phyloP scores from a whole-genome alignment of 2,329 filamentous ascomycete genomes.

The Microdochium trichocladiopsis region DNA sequence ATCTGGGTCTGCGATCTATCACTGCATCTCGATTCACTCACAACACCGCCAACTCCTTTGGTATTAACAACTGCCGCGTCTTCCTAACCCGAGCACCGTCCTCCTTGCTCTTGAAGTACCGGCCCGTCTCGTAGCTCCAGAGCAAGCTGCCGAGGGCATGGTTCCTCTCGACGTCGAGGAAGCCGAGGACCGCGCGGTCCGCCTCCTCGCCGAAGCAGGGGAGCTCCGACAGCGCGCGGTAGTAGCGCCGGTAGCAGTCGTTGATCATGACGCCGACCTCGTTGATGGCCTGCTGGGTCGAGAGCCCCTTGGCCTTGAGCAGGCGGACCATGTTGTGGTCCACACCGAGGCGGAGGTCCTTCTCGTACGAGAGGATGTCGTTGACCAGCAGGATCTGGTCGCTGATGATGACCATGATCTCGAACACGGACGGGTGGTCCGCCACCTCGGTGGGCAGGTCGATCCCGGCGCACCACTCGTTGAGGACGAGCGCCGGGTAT shows the following conservation, averaged over 20 bases:
- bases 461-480: slow-evolving; percentile 11
- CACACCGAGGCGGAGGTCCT: slow-evolving; percentile 11
- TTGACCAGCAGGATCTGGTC: slow-evolving; percentile 13
- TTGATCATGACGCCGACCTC: slow-evolving; percentile 11
- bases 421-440: slow-evolving; percentile 9
- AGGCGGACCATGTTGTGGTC: slow-evolving; percentile 13
- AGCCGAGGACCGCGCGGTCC: slow-evolving; percentile 13
- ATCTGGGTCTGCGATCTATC: no score
- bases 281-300: slow-evolving; percentile 14
- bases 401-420: slow-evolving; percentile 8
- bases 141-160: slow-evolving; percentile 14
- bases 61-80: no score
- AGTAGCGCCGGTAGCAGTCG: slow-evolving; percentile 14
- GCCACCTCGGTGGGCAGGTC: slow-evolving; percentile 9
- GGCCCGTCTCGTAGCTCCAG: slow-evolving; percentile 12
- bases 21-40: no score
- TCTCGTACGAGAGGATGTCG: slow-evolving; percentile 11
- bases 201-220: slow-evolving; percentile 14
- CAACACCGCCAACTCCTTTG: no score
- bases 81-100: no score
- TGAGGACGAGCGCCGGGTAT: slow-evolving; percentile 10
- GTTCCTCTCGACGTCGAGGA: slow-evolving; percentile 11
- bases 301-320: slow-evolving; percentile 8
- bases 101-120: no score
- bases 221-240: slow-evolving; percentile 11